Evolutionary conservation across 768 basidiomycete species (phyloP).

Genomic region (Phaeotremella skinneri): DNA sequence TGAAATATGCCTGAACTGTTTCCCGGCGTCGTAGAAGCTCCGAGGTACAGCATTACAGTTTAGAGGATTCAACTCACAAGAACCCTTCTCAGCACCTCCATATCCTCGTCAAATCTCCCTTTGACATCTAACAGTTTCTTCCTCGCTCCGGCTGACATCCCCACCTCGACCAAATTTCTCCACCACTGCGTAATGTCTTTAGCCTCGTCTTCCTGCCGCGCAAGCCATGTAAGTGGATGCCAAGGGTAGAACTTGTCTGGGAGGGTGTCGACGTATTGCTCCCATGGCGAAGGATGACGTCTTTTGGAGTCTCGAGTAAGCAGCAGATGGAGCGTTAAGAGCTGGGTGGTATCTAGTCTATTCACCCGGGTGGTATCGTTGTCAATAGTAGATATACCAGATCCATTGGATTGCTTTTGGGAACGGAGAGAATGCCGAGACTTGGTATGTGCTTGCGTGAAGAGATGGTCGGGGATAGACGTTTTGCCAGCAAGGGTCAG

Average conservation of each 20-base stretch:
- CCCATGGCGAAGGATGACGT: conserved; percentile 56
- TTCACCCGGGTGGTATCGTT: background rate
- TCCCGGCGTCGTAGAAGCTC: too few species aligned
- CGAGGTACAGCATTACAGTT: too few species aligned
- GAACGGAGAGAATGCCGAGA: conserved; percentile 7
- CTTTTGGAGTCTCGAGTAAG: conserved; percentile 59
- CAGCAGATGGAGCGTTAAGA: conserved; percentile 76
- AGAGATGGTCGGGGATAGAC: conserved; percentile 29
- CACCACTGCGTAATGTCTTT: conserved; percentile 51
- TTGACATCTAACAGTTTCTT: conserved; percentile 40
- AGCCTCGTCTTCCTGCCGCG: conserved; percentile 45
- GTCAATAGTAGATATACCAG: background rate
- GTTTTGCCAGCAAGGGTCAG: conserved; percentile 69
- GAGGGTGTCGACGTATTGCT: conserved; percentile 67
- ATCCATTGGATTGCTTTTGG: conserved; percentile 44
- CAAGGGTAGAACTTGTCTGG: conserved; percentile 66
- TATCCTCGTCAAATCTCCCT: conserved; percentile 40
- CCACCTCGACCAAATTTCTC: conserved; percentile 14
- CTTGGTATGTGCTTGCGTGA: conserved; percentile 15
- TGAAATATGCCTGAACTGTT: too few species aligned
- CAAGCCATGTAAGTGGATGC: conserved; percentile 78
- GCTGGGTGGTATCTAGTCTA: conserved; percentile 60
- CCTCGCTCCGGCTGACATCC: conserved; percentile 21
- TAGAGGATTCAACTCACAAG: conserved; percentile 37
- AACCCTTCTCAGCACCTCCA: conserved; percentile 20